phyloP scores from a whole-genome alignment of 352 stramenopile species.

The Globisporangium heterothallicum region DNA sequence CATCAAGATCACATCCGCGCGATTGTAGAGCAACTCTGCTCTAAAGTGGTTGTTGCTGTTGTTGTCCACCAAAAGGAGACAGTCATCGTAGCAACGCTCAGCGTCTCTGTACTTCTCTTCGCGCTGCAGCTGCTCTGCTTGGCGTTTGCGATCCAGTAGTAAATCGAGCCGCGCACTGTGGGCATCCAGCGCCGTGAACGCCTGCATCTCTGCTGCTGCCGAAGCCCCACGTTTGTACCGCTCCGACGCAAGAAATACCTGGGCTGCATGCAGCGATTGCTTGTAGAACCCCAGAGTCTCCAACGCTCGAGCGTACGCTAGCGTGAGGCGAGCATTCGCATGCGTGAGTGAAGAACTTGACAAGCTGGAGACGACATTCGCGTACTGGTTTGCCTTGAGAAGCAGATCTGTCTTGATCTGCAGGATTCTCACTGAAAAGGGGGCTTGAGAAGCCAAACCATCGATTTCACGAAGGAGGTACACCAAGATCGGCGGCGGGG shows the following conservation, averaged over 20 bases:
- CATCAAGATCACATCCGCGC: slow-evolving; percentile 17
- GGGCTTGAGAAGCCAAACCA: slow-evolving; percentile 14
- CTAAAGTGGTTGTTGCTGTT: slow-evolving; percentile 10
- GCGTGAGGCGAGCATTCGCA: slow-evolving; percentile 15
- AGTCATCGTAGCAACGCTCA: slow-evolving; percentile 14
- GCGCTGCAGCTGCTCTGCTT: slow-evolving; percentile 16
- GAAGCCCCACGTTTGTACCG: background rate
- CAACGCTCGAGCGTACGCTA: slow-evolving; percentile 21
- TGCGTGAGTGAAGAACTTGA: slow-evolving; percentile 12
- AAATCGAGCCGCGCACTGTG: slow-evolving; percentile 10
- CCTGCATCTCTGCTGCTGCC: background rate
- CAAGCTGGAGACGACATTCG: slow-evolving; percentile 15
- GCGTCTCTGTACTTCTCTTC: slow-evolving; percentile 15
- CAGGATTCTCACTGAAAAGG: slow-evolving; percentile 20
- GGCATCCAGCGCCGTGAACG: slow-evolving; percentile 2
- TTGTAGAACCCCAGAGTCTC: slow-evolving; percentile 16
- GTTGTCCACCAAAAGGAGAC: slow-evolving; percentile 16
- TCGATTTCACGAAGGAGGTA: slow-evolving; percentile 20
- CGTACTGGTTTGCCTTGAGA: slow-evolving; percentile 17
- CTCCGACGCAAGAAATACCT: background rate
- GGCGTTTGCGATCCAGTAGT: slow-evolving; percentile 15
- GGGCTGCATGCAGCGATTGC: slow-evolving; percentile 15
- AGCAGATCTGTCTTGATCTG: slow-evolving; percentile 12
- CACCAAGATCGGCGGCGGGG: slow-evolving; percentile 16
- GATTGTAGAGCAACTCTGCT: slow-evolving; percentile 18